Percentiles rank a stretch among this genome's conserved stretches.
Evolutionary conservation across 2,329 filamentous ascomycete species (phyloP).

Genomic region (Ophiostoma himal-ulmi): DNA sequence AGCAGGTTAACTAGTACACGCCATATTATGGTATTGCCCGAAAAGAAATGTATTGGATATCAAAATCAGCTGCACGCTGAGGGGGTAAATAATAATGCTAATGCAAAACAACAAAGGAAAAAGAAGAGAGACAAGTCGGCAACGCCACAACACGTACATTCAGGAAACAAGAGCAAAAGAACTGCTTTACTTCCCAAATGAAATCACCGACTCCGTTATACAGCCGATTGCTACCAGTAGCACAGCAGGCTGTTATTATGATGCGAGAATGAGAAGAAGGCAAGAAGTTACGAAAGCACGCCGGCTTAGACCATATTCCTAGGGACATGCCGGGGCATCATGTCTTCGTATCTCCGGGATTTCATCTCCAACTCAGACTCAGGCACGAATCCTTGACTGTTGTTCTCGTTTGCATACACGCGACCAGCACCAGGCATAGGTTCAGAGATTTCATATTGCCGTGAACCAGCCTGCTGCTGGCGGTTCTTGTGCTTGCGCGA

Average conservation of each 20-base stretch:
- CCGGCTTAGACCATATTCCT: slow-evolving; percentile 33
- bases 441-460: slow-evolving; percentile 41
- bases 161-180: neutral
- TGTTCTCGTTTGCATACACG: slow-evolving; percentile 36
- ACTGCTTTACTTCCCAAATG: neutral
- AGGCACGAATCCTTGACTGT: slow-evolving; percentile 36
- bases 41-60: slow-evolving; percentile 4
- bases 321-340: slow-evolving; percentile 48
- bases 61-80: neutral
- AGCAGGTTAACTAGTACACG: neutral
- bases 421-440: slow-evolving; percentile 45
- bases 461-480: neutral
- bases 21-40: too few species aligned
- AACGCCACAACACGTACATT: neutral
- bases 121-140: neutral
- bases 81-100: neutral
- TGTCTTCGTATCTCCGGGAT: slow-evolving; percentile 52
- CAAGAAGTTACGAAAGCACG: neutral
- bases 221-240: slow-evolving; percentile 1
- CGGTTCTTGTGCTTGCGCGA: slow-evolving; percentile 23
- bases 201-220: neutral
- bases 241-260: neutral
- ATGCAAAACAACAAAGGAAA: neutral
- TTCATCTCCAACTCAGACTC: slow-evolving; percentile 45
- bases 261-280: neutral